A percentile compares a stretch with the other conserved stretches of the same genome.
Evolutionary conservation across 139 green algal species (phyloP).

Genomic region (Tetraselmis chui): DNA sequence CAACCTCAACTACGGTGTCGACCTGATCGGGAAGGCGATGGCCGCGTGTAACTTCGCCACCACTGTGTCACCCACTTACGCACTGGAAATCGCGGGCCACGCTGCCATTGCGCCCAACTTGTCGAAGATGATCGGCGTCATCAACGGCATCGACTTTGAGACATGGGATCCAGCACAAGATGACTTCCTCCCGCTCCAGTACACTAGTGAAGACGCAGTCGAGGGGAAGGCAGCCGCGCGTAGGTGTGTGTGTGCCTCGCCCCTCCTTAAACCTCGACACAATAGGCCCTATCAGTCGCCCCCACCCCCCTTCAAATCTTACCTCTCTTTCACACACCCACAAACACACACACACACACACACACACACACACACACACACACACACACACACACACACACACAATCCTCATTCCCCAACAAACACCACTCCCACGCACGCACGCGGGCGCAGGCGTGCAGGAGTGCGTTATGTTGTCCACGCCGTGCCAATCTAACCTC

Average conservation of each 20-base stretch:
- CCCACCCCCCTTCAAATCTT: too few species aligned
- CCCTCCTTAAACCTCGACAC: constrained; percentile 37
- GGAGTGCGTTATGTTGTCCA: too few species aligned
- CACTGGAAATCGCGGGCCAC: constrained; percentile 60
- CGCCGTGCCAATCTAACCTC: too few species aligned
- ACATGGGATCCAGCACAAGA: constrained; percentile 90
- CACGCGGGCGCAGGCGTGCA: too few species aligned
- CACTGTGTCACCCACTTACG: constrained; percentile 93
- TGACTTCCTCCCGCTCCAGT: constrained; percentile 56
- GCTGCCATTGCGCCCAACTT: constrained; percentile 61
- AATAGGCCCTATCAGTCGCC: too few species aligned
- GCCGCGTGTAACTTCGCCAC: constrained; percentile 62
- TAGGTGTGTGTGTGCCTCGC: neutral
- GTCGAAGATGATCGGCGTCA: constrained; percentile 79
- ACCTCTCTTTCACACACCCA: too few species aligned
- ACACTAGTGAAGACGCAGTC: constrained; percentile 31
- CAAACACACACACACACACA: too few species aligned
- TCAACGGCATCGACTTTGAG: constrained; percentile 95
- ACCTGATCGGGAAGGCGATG: constrained; percentile 74
- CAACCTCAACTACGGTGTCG: constrained; percentile 85
- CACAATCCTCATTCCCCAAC: too few species aligned
- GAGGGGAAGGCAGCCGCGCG: constrained; percentile 37
- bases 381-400: too few species aligned
- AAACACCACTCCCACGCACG: too few species aligned
- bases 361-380: too few species aligned